Evolutionary conservation across 129 eudicot genomes (phyloP).

Genomic region (Tagetes patula): DNA sequence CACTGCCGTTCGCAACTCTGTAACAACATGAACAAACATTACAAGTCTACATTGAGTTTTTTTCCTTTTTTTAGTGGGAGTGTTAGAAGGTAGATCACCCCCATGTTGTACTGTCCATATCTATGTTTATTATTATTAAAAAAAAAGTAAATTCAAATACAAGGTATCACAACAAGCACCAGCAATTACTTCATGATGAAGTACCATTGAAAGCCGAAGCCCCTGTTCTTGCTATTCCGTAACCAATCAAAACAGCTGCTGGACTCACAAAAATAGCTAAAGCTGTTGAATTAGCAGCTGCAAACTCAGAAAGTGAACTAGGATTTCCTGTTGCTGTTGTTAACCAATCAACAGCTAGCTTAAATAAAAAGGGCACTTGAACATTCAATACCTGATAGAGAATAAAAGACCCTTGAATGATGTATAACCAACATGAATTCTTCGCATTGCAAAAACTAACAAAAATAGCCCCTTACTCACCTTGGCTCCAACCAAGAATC

Average conservation of each 20-base stretch:
- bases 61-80: not conserved
- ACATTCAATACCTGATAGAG: slow-evolving; percentile 75
- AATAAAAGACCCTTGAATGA: slow-evolving; percentile 12
- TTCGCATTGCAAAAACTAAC: not conserved
- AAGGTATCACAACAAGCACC: slow-evolving; percentile 25
- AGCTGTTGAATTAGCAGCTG: slow-evolving; percentile 65
- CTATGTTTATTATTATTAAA: slow-evolving; percentile 3
- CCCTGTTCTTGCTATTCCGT: slow-evolving; percentile 87
- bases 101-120: not conserved
- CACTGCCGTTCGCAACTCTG: slow-evolving; percentile 95
- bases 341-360: slow-evolving; percentile 97
- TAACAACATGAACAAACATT: slow-evolving; percentile 11
- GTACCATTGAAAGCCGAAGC: slow-evolving; percentile 97
- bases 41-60: slow-evolving; percentile 20
- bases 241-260: slow-evolving; percentile 85
- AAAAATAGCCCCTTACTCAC: slow-evolving; percentile 22
- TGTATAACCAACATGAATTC: slow-evolving; percentile 1
- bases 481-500: slow-evolving; percentile 87
- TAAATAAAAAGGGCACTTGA: slow-evolving; percentile 91
- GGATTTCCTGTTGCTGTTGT: slow-evolving; percentile 79
- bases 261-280: slow-evolving; percentile 89
- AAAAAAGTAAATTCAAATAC: not conserved
- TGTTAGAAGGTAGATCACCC: not conserved
- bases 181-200: slow-evolving; percentile 57
- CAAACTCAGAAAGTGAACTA: slow-evolving; percentile 69